phyloP scores from a whole-genome alignment of 2,329 filamentous ascomycete species.

The Aureobasidium sp. region DNA sequence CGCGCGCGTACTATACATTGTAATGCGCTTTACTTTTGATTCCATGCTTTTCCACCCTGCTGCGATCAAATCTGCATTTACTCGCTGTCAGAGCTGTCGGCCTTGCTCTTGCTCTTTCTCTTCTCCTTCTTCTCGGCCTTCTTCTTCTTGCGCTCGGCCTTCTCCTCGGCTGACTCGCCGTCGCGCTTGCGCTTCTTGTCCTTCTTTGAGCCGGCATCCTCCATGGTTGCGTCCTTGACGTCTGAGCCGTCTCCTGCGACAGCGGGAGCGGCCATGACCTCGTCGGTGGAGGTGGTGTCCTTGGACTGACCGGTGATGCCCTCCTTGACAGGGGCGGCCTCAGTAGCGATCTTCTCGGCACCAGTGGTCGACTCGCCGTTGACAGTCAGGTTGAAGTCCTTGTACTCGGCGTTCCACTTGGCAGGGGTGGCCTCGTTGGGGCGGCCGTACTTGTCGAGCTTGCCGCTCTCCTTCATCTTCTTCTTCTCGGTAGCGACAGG shows the following conservation, averaged over 20 bases:
- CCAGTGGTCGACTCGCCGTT: conserved; percentile 24
- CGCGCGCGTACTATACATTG: conserved; percentile 15
- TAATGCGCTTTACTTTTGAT: conserved; percentile 11
- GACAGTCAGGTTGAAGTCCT: conserved; percentile 64
- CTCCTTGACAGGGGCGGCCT: conserved; percentile 30
- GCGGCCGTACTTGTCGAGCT: conserved; percentile 95
- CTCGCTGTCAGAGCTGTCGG: conserved; percentile 35
- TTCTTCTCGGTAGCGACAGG: conserved; percentile 95
- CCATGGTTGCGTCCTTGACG: conserved; percentile 17
- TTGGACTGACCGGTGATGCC: conserved; percentile 28
- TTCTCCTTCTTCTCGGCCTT: conserved; percentile 79
- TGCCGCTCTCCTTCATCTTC: conserved; percentile 97
- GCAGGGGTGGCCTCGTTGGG: conserved; percentile 87
- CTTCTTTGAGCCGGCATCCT: conserved; percentile 30
- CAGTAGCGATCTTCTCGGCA: conserved; percentile 26
- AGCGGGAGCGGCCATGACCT: conserved; percentile 33
- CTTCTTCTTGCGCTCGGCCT: conserved; percentile 50
- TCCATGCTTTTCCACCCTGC: neutral
- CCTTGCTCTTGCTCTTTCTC: conserved; percentile 50
- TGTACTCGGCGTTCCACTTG: conserved; percentile 89
- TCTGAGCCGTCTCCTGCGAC: conserved; percentile 26
- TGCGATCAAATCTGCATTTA: conserved; percentile 11
- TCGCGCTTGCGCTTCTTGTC: conserved; percentile 45
- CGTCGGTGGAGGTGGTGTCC: conserved; percentile 36
- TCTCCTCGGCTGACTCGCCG: conserved; percentile 40